A percentile compares a stretch with the other conserved stretches of the same genome.
phyloP scores from a whole-genome alignment of 129 eudicot species.

The Artemisia tridentata region DNA sequence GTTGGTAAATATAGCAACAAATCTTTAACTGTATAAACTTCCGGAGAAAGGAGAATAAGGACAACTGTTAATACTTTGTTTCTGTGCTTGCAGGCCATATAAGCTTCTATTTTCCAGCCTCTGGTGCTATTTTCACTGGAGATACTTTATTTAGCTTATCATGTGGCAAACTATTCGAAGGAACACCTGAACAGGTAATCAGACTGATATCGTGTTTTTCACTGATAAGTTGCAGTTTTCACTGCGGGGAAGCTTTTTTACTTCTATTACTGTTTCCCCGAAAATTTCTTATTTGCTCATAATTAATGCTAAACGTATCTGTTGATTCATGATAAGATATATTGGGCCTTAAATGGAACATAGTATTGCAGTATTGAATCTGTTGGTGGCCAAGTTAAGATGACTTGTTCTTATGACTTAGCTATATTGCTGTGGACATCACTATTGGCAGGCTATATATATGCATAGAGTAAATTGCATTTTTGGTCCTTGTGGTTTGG shows the following conservation, averaged over 20 bases:
- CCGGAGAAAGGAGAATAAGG: constrained; percentile 1
- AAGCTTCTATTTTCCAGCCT: constrained; percentile 83
- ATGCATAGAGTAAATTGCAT: too few relatives aligned
- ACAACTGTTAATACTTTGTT: constrained; percentile 16
- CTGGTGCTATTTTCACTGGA: constrained; percentile 77
- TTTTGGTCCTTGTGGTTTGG: too few relatives aligned
- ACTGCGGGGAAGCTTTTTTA: constrained; percentile 7
- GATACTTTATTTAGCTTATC: constrained; percentile 92
- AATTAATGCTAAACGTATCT: too few relatives aligned
- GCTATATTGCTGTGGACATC: not conserved
- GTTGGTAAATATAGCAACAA: not conserved
- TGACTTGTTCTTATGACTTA: not conserved
- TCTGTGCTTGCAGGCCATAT: constrained; percentile 65
- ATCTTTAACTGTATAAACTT: not conserved
- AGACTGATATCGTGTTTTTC: constrained; percentile 10
- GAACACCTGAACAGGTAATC: constrained; percentile 80
- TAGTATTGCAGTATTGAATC: not conserved
- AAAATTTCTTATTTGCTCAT: too few relatives aligned
- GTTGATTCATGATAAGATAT: not conserved
- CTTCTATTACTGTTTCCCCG: not conserved
- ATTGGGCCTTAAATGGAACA: constrained; percentile 2
- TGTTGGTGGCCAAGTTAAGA: not conserved
- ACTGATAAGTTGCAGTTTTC: constrained; percentile 15
- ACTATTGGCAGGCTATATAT: not conserved
- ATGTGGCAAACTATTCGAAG: constrained; percentile 94